phyloP scores from a whole-genome alignment of 768 basidiomycete species.

The Mycena rosella region DNA sequence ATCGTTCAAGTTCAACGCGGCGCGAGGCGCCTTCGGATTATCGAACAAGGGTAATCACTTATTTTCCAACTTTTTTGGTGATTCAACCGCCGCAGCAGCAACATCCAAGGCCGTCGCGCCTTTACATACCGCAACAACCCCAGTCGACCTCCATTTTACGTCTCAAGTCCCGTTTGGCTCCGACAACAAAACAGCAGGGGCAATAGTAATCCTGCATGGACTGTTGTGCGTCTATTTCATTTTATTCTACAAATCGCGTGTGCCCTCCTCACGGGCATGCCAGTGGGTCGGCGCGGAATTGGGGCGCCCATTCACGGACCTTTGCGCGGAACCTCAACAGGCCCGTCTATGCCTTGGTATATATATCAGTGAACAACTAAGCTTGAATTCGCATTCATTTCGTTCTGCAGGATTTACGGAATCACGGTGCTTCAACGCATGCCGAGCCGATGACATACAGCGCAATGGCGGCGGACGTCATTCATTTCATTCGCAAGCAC shows the following conservation, averaged over 20 bases:
- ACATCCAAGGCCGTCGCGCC: neutral
- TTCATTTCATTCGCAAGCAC: slow-evolving; percentile 71
- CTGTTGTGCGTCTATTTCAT: slow-evolving; percentile 63
- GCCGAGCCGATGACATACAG: slow-evolving; percentile 78
- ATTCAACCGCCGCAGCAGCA: neutral
- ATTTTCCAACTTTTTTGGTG: neutral
- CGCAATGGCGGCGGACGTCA: slow-evolving; percentile 85
- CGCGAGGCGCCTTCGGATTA: neutral
- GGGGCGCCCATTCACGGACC: slow-evolving; percentile 83
- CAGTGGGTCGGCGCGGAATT: slow-evolving; percentile 93
- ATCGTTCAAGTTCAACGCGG: neutral
- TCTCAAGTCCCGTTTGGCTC: slow-evolving; percentile 31
- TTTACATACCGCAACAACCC: slow-evolving; percentile 4
- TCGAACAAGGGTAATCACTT: neutral
- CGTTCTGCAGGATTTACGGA: slow-evolving; percentile 79
- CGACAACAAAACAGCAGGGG: slow-evolving; percentile 48
- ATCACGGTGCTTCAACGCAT: slow-evolving; percentile 89
- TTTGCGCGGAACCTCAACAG: slow-evolving; percentile 74
- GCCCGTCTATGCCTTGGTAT: slow-evolving; percentile 81
- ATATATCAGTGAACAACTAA: slow-evolving; percentile 30
- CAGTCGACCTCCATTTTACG: slow-evolving; percentile 29
- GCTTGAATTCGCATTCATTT: neutral
- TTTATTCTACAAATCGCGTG: neutral
- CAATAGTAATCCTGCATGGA: slow-evolving; percentile 73
- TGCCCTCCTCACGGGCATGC: slow-evolving; percentile 4